These are phyloP conservation scores for Xerocomus potaroensis DNA, from an alignment of 768 basidiomycete genomes.

Conservation along the genomic window DNA sequence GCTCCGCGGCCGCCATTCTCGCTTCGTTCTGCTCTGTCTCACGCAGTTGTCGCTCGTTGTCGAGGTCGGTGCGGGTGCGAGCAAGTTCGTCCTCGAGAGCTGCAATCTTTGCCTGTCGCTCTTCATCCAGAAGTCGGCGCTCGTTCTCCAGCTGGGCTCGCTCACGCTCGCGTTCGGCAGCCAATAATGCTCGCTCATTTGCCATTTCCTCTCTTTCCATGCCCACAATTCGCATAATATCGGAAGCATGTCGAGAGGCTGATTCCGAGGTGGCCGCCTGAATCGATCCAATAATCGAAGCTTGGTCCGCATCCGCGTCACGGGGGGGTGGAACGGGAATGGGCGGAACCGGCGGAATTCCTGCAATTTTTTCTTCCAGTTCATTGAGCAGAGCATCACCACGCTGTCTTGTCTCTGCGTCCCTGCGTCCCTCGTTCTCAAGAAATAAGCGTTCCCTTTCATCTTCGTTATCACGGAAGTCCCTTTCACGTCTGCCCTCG, in stretches of 20 bases:
- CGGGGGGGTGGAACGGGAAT: constrained; percentile 18
- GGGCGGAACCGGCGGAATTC: constrained; percentile 20
- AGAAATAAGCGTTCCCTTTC: constrained; percentile 58
- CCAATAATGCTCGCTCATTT: constrained; percentile 49
- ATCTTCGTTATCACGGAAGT: constrained; percentile 63
- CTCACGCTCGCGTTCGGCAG: constrained; percentile 51
- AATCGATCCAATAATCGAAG: constrained; percentile 35
- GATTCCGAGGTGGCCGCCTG: constrained; percentile 48
- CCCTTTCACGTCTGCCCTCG: constrained; percentile 60
- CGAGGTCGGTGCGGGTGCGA: constrained; percentile 53
- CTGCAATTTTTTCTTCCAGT: constrained; percentile 27
- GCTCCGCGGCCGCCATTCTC: constrained; percentile 57
- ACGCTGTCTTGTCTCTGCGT: constrained; percentile 47
- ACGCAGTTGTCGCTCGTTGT: constrained; percentile 56
- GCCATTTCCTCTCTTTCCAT: constrained; percentile 57
- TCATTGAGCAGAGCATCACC: constrained; percentile 22
- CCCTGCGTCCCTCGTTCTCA: constrained; percentile 55
- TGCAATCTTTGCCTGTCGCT: constrained; percentile 51
- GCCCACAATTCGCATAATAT: constrained; percentile 55
- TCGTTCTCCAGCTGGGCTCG: constrained; percentile 49
- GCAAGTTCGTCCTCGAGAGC: constrained; percentile 63
- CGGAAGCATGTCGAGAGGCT: constrained; percentile 50
- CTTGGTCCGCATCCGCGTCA: constrained; percentile 27
- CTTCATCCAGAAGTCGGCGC: constrained; percentile 41
- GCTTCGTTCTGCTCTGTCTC: constrained; percentile 58